Conservation (phyloP, 2,329 filamentous ascomycete genomes). For the Paecilomyces niveus region DNA sequence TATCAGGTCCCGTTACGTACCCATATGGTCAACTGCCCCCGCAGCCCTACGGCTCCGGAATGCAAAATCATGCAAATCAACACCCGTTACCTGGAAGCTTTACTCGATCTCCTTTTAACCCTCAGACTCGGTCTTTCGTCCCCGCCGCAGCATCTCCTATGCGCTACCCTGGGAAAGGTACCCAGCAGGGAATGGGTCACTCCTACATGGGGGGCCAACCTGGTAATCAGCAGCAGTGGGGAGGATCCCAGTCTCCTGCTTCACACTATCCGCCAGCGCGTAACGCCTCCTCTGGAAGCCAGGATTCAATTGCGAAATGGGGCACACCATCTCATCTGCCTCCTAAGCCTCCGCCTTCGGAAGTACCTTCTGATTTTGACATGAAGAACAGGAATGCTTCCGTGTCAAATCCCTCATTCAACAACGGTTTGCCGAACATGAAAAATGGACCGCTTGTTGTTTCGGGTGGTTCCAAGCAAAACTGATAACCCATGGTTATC, state of each 20-base stretch:
- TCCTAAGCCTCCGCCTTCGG: conserved; percentile 44
- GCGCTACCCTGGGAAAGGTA: conserved; percentile 26
- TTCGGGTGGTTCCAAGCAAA: conserved; percentile 27
- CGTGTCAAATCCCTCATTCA: conserved; percentile 14
- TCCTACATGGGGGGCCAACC: conserved; percentile 18
- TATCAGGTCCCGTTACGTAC: conserved; percentile 50
- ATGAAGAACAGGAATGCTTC: conserved; percentile 25
- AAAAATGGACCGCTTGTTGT: conserved; percentile 33
- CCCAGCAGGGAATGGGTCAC: conserved; percentile 19
- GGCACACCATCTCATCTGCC: conserved; percentile 44
- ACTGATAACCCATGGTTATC: background rate
- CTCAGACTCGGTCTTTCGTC: conserved; percentile 87
- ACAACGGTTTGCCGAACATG: conserved; percentile 13
- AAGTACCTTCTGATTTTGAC: conserved; percentile 36
- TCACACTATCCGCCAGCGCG: conserved; percentile 13
- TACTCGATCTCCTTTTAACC: conserved; percentile 82
- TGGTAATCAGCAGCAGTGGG: conserved; percentile 20
- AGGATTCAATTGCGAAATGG: conserved; percentile 43
- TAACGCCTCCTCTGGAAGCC: conserved; percentile 13
- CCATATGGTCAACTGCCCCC: conserved; percentile 71
- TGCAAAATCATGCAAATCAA: conserved; percentile 65
- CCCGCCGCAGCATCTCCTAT: conserved; percentile 47
- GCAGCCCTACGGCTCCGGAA: conserved; percentile 49
- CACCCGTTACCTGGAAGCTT: conserved; percentile 81
- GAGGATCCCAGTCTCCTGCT: conserved; percentile 13